These are phyloP conservation scores for Petasospora fabianii DNA, from an alignment of 1,139 yeast species.

Conservation along the genomic window DNA sequence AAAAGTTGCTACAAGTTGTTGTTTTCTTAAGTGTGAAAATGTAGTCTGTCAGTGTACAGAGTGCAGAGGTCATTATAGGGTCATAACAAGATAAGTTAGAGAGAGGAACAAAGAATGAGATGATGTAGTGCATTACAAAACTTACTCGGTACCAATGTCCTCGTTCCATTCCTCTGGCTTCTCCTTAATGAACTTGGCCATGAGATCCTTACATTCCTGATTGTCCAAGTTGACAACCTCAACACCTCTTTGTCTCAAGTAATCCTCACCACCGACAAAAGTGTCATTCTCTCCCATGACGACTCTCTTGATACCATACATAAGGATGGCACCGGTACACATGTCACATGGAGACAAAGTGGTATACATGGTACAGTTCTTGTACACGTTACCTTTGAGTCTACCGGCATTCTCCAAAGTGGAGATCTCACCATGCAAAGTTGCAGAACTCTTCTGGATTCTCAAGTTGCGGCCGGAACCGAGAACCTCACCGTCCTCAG, in stretches of 20 bases:
- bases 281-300: conserved; percentile 86
- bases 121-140: not conserved
- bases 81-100: no score
- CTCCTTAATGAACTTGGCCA: conserved; percentile 73
- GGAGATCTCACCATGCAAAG: conserved; percentile 86
- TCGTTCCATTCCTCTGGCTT: conserved; percentile 84
- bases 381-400: conserved; percentile 63
- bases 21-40: no score
- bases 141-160: conserved; percentile 65
- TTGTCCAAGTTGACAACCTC: conserved; percentile 69
- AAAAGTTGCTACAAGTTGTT: no score
- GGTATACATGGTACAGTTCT: conserved; percentile 77
- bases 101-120: no score
- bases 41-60: no score
- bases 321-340: conserved; percentile 91
- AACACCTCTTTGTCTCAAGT: conserved; percentile 60
- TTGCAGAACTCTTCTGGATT: conserved; percentile 75
- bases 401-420: conserved; percentile 90
- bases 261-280: conserved; percentile 75
- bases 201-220: conserved; percentile 64
- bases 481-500: conserved; percentile 71
- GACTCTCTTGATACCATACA: conserved; percentile 82
- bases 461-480: conserved; percentile 90
- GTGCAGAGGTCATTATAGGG: no score
- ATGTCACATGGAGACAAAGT: conserved; percentile 89